Base-by-base conservation (phyloP, 305 asterid genomes). In the Fraxinus sp. region DNA sequence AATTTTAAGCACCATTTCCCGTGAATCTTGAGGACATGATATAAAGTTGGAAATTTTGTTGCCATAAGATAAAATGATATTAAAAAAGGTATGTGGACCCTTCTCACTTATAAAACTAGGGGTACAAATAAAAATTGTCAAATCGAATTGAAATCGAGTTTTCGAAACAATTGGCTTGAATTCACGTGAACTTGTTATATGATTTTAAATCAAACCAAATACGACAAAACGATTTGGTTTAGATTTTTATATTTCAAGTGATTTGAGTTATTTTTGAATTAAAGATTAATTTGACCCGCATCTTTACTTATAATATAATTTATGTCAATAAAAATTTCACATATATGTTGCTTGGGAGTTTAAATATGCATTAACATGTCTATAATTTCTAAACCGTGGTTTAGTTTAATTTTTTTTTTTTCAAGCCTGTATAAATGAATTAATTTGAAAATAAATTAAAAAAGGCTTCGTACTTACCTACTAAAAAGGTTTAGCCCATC, bases 1-100 rank as follows among this genome's bases (percentile, higher is more conserved):
- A 78, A n/a, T 68, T 71, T 77, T 77, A 20, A 81, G 85, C 80
- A 84, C 85, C 52, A 85, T 80, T 83, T 77, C 91, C 76, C 85
- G 80, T 84, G 85, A 79, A 64, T 26, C 68, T 76, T 76, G n/a
- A 14, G 24, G 73, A 82, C 79, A 57, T 35, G 70, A 74, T 7
- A 20, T n/a, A 59, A 59, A 59, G 30, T 20, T 20, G 68, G 6
- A 57, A 57, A 57, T 57, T 57, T 57, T 57, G 11, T 57, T 57
- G 28, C 68, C 68, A 18, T 1, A 57, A 14, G 70, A 59, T 6
- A 59, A 59, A 20, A 8, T 22, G 28, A 59, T 59, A 59, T 20
- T 20, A 2, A 20, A 59, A 59, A 59, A 36, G 28, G 70, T 59
- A 0, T 0, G 28, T 59, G 28, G 70, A 59, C 30, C 70, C 70